Conservation (phyloP, 495 filamentous ascomycete genomes). For the Penicillium coprophilum region DNA sequence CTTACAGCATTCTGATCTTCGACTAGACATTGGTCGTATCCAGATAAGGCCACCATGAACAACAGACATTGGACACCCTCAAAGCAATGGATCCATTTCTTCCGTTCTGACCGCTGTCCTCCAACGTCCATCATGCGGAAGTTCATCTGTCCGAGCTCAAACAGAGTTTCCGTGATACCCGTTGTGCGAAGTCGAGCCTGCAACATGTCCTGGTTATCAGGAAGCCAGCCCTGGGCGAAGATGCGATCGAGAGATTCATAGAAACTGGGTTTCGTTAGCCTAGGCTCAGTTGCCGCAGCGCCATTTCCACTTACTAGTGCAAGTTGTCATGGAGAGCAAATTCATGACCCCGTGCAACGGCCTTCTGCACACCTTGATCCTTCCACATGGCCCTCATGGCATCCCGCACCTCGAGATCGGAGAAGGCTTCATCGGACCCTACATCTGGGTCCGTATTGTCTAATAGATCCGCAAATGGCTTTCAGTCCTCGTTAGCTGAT, state of each 20-base stretch:
- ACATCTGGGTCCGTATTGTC: constrained; percentile 67
- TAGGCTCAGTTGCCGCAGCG: not conserved
- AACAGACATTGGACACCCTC: constrained; percentile 93
- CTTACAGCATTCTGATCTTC: constrained; percentile 96
- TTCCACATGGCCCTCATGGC: constrained; percentile 85
- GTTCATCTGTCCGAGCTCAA: constrained; percentile 90
- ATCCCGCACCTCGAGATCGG: constrained; percentile 60
- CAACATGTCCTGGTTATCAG: constrained; percentile 95
- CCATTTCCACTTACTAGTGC: constrained; percentile 70
- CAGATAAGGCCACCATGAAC: constrained; percentile 93
- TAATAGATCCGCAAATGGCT: constrained; percentile 37
- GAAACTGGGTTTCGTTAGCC: constrained; percentile 61
- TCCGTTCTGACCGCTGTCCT: constrained; percentile 93
- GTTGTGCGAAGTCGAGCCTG: constrained; percentile 91
- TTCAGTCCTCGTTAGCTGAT: constrained; percentile 15
- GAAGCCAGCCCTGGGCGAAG: constrained; percentile 82
- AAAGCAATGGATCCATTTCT: constrained; percentile 99
- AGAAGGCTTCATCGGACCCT: constrained; percentile 69
- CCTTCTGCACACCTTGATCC: constrained; percentile 79
- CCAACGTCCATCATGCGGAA: constrained; percentile 99
- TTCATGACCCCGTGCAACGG: constrained; percentile 88
- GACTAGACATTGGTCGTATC: constrained; percentile 94
- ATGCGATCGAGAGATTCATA: constrained; percentile 87
- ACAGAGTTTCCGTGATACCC: constrained; percentile 95
- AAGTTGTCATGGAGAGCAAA: constrained; percentile 95